Conservation (phyloP, 768 basidiomycete species). For the Lactarius hatsudake region DNA sequence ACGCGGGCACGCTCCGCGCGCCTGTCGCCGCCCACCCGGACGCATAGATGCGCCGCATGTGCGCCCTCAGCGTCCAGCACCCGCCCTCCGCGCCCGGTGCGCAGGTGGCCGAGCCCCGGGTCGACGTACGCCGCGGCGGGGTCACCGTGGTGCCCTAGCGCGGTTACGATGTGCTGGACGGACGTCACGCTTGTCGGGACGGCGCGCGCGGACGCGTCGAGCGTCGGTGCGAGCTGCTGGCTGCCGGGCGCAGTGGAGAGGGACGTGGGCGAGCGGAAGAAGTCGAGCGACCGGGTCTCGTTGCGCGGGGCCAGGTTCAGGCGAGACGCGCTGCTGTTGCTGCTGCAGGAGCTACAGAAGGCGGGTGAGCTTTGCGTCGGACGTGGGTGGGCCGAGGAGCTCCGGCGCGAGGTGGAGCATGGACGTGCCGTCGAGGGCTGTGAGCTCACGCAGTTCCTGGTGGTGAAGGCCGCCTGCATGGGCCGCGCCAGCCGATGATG, state of each 20-base stretch:
- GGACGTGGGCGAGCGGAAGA: slow-evolving; percentile 68
- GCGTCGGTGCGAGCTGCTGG: slow-evolving; percentile 36
- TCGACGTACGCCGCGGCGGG: slow-evolving; percentile 60
- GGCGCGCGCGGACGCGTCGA: slow-evolving; percentile 51
- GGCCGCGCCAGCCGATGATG: slow-evolving; percentile 83
- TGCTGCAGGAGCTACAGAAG: slow-evolving; percentile 66
- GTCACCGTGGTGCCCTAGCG: slow-evolving; percentile 81
- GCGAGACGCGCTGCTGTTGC: slow-evolving; percentile 37
- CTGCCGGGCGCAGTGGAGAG: slow-evolving; percentile 31
- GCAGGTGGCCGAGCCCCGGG: slow-evolving; percentile 51
- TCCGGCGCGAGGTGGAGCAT: slow-evolving; percentile 59
- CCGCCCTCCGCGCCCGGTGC: slow-evolving; percentile 49
- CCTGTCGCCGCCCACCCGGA: slow-evolving; percentile 93
- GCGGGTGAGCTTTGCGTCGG: slow-evolving; percentile 43
- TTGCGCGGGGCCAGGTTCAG: slow-evolving; percentile 40
- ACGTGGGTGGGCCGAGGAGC: slow-evolving; percentile 41
- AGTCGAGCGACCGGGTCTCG: slow-evolving; percentile 80
- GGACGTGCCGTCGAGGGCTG: slow-evolving; percentile 55
- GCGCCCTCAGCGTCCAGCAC: slow-evolving; percentile 40
- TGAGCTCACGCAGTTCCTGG: slow-evolving; percentile 87
- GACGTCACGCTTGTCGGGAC: slow-evolving; percentile 56
- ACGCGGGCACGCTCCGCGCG: slow-evolving; percentile 86
- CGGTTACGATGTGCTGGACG: slow-evolving; percentile 64
- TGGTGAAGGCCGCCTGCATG: slow-evolving; percentile 84
- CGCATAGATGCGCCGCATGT: slow-evolving; percentile 70